A percentile compares a stretch with the other conserved stretches of the same genome.
Evolutionary conservation across 371 early-diverging fungal genomes (phyloP).

Genomic region (Mucor velutinosus): DNA sequence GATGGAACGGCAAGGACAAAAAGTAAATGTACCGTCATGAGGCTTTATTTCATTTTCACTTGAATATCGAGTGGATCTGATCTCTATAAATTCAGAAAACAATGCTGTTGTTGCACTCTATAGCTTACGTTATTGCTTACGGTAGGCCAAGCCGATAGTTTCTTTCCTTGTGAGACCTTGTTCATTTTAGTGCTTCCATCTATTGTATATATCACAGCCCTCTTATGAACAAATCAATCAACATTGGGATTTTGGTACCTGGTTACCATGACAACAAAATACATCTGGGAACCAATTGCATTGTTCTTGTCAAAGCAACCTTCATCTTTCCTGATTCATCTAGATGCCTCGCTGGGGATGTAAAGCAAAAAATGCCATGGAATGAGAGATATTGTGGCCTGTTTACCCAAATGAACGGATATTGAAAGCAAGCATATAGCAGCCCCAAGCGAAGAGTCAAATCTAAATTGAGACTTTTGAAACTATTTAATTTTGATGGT

Average conservation of each 20-base stretch:
- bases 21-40: background rate
- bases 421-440: background rate
- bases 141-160: background rate
- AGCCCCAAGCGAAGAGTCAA: background rate
- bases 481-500: conserved; percentile 1
- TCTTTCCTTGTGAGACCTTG: background rate
- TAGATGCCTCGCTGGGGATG: too few relatives aligned
- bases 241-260: background rate
- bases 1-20: background rate
- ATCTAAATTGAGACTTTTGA: background rate
- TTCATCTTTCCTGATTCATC: background rate
- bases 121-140: background rate
- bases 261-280: background rate
- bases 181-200: background rate
- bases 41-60: background rate
- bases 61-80: background rate
- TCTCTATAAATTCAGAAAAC: background rate
- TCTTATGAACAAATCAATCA: background rate
- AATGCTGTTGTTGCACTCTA: background rate
- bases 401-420: background rate
- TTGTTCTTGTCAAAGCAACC: background rate
- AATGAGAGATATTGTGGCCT: background rate
- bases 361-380: background rate
- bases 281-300: background rate
- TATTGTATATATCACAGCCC: background rate